Evolutionary conservation across 768 basidiomycete species (phyloP).

Genomic region (Hydnomerulius pinastri): DNA sequence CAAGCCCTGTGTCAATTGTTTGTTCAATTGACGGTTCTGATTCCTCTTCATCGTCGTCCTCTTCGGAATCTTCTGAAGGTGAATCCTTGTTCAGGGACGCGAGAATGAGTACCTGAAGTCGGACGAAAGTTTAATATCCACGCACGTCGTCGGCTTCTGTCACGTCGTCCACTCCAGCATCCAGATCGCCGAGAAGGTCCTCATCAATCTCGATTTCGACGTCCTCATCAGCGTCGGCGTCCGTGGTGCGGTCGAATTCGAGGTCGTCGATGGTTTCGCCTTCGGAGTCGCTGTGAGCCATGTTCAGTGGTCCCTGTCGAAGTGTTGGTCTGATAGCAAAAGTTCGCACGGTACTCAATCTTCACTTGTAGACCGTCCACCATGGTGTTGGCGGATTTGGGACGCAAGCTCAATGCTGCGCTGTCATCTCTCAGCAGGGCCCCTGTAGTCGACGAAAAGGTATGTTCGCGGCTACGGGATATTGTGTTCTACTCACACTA

Average conservation of each 20-base stretch:
- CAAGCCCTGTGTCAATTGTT: constrained; percentile 30
- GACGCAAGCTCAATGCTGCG: constrained; percentile 90
- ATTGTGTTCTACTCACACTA: constrained; percentile 9
- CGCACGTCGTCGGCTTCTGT: constrained; percentile 75
- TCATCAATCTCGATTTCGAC: constrained; percentile 56
- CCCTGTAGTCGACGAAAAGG: constrained; percentile 91
- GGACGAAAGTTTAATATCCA: constrained; percentile 10
- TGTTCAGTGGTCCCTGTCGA: constrained; percentile 24
- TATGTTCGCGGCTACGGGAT: constrained; percentile 29
- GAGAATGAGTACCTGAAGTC: constrained; percentile 11
- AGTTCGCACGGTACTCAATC: constrained; percentile 31
- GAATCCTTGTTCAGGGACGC: constrained; percentile 46
- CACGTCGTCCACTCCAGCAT: constrained; percentile 57
- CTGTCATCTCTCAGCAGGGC: constrained; percentile 86
- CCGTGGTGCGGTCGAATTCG: constrained; percentile 50
- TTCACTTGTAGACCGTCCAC: constrained; percentile 27
- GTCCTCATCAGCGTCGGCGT: constrained; percentile 49
- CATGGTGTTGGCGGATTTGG: constrained; percentile 97
- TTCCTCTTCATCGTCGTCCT: constrained; percentile 53
- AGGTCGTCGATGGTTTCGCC: constrained; percentile 62
- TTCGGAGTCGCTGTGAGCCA: constrained; percentile 63
- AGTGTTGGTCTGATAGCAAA: constrained; percentile 1
- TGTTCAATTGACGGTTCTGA: constrained; percentile 40
- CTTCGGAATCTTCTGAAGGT: constrained; percentile 60
- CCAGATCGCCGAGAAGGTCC: constrained; percentile 61